phyloP scores from a whole-genome alignment of 768 basidiomycete genomes.

The Auricularia sp. region DNA sequence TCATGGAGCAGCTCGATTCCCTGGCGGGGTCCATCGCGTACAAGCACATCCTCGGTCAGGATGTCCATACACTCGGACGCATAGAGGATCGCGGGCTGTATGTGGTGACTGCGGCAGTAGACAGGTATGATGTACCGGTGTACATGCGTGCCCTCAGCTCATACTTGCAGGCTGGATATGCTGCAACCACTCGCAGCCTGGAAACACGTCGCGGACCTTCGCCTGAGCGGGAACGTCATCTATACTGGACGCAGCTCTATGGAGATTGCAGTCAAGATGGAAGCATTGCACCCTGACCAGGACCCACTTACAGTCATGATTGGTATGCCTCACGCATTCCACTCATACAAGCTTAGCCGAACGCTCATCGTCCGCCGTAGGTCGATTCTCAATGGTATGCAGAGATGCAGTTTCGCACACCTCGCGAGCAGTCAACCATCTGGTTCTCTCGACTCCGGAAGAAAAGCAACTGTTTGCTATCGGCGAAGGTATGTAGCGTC shows the following conservation, averaged over 20 bases:
- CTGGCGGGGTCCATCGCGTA: conserved; percentile 80
- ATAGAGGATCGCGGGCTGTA: conserved; percentile 63
- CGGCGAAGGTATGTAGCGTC: conserved; percentile 49
- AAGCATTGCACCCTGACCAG: conserved; percentile 40
- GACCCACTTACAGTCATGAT: conserved; percentile 53
- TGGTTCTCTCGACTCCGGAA: conserved; percentile 49
- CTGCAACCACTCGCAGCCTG: conserved; percentile 34
- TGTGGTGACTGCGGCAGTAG: conserved; percentile 76
- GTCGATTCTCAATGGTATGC: conserved; percentile 90
- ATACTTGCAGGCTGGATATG: conserved; percentile 49
- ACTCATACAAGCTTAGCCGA: not conserved
- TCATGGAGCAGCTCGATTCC: conserved; percentile 76
- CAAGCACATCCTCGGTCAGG: conserved; percentile 68
- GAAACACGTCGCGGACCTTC: conserved; percentile 52
- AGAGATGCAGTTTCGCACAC: conserved; percentile 57
- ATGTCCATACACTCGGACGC: conserved; percentile 41
- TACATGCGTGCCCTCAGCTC: not conserved
- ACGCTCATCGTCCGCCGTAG: conserved; percentile 25
- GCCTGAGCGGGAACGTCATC: conserved; percentile 72
- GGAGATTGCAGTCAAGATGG: conserved; percentile 84
- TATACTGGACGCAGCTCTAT: conserved; percentile 69
- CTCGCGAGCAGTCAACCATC: conserved; percentile 53
- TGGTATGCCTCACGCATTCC: conserved; percentile 30
- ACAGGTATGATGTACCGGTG: conserved; percentile 38
- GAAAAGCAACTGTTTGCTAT: conserved; percentile 54